Conservation (phyloP, 2,329 filamentous ascomycete species). For the Neofusicoccum parvum region DNA sequence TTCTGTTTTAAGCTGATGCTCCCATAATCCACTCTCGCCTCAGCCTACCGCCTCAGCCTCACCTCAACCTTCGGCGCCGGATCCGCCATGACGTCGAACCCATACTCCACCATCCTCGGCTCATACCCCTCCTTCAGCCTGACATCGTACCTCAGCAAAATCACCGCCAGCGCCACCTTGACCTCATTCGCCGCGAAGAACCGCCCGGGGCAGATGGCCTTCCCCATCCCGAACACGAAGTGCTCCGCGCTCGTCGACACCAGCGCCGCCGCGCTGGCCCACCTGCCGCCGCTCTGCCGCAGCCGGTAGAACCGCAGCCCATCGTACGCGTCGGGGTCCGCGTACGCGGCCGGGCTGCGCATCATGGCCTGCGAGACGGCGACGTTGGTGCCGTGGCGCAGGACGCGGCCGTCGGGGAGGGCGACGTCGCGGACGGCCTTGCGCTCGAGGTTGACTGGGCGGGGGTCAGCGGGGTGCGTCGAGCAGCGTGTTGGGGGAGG, state of each 20-base stretch:
- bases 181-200: conserved; percentile 37
- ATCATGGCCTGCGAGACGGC: conserved; percentile 17
- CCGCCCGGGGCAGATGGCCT: conserved; percentile 35
- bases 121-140: conserved; percentile 15
- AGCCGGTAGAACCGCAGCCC: conserved; percentile 20
- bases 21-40: too few relatives aligned
- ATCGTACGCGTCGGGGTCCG: conserved; percentile 19
- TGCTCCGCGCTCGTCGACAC: conserved; percentile 1
- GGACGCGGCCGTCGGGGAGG: conserved; percentile 24
- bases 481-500: neutral
- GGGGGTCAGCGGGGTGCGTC: too few relatives aligned
- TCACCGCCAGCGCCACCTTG: conserved; percentile 34
- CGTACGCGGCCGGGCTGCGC: conserved; percentile 19
- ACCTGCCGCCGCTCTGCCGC: neutral
- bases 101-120: neutral
- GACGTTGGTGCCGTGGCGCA: conserved; percentile 23
- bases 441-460: conserved; percentile 24
- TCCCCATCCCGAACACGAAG: conserved; percentile 32
- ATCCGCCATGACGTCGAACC: conserved; percentile 11
- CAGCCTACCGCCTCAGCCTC: neutral
- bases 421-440: conserved; percentile 22
- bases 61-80: neutral
- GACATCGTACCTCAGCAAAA: conserved; percentile 33
- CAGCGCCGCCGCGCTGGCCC: neutral
- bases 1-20: too few relatives aligned